phyloP scores from a whole-genome alignment of 2,329 filamentous ascomycete species.

The Leptographium lundbergii region DNA sequence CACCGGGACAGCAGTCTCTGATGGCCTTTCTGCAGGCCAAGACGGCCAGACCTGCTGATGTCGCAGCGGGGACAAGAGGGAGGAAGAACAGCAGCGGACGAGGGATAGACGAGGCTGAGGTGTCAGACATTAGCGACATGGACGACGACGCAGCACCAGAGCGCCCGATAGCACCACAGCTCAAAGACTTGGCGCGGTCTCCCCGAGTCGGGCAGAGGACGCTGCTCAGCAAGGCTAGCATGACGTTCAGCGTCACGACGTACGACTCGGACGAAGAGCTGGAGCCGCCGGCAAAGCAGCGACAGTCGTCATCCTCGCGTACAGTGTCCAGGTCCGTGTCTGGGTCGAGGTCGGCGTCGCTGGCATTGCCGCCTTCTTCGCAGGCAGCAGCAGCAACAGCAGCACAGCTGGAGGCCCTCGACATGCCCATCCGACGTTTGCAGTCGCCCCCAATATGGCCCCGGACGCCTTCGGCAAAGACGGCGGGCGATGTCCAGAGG shows the following conservation, averaged over 20 bases:
- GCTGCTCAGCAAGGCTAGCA: constrained; percentile 7
- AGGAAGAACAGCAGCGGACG: neutral
- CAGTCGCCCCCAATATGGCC: constrained; percentile 4
- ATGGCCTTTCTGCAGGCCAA: neutral
- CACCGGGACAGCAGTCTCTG: constrained; percentile 2
- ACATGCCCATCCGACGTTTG: neutral
- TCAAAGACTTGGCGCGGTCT: neutral
- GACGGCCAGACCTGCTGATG: neutral
- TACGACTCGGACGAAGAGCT: constrained; percentile 10
- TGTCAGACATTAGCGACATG: constrained; percentile 40
- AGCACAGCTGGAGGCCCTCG: neutral
- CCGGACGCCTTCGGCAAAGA: neutral
- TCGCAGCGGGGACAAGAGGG: neutral
- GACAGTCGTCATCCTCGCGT: neutral
- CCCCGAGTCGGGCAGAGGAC: constrained; percentile 1
- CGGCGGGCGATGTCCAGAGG: neutral
- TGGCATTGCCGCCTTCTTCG: neutral
- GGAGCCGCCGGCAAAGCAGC: neutral
- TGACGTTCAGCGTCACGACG: constrained; percentile 9
- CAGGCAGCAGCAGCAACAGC: neutral
- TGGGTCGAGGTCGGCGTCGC: neutral
- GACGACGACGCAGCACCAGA: constrained; percentile 27
- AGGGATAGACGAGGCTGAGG: constrained; percentile 17
- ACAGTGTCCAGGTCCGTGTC: neutral
- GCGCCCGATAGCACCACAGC: neutral